These are phyloP conservation scores for Calonectria multiphialidica DNA, from an alignment of 2,329 filamentous ascomycete genomes.

Conservation along the genomic window DNA sequence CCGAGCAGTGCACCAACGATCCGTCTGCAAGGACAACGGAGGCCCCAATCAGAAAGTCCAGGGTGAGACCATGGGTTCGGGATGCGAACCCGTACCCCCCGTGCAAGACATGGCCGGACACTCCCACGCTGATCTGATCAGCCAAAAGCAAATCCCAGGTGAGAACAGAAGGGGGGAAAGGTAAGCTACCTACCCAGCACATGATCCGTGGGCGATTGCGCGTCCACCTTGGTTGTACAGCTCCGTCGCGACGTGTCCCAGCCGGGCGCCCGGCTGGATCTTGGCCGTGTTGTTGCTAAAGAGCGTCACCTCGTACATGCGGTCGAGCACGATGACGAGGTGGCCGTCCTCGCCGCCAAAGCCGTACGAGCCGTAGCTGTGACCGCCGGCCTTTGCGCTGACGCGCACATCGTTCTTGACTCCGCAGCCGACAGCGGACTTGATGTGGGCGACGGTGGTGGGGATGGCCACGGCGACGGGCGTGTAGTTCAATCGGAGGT, in stretches of 20 bases:
- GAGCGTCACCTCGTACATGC: slow-evolving; percentile 50
- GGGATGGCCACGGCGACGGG: slow-evolving; percentile 49
- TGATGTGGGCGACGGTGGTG: slow-evolving; percentile 52
- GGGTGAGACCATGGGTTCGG: slow-evolving; percentile 43
- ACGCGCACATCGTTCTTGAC: slow-evolving; percentile 56
- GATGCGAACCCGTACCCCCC: slow-evolving; percentile 48
- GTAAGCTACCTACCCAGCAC: slow-evolving; percentile 56
- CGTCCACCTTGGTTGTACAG: slow-evolving; percentile 53
- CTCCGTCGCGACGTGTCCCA: slow-evolving; percentile 60
- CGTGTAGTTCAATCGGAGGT: slow-evolving; percentile 47
- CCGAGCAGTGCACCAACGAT: slow-evolving; percentile 36
- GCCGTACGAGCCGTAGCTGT: slow-evolving; percentile 65
- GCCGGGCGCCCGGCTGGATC: slow-evolving; percentile 59
- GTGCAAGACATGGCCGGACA: slow-evolving; percentile 44
- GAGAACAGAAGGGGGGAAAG: background rate
- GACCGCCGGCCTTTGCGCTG: slow-evolving; percentile 64
- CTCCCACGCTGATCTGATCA: slow-evolving; percentile 41
- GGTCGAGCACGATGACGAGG: slow-evolving; percentile 55
- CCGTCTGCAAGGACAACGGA: slow-evolving; percentile 46
- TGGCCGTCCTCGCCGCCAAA: slow-evolving; percentile 55
- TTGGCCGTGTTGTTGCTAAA: slow-evolving; percentile 31
- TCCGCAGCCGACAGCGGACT: slow-evolving; percentile 60
- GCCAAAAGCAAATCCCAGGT: background rate
- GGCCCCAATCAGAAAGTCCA: slow-evolving; percentile 46
- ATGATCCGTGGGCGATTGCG: slow-evolving; percentile 64